phyloP scores from a whole-genome alignment of 179 eudicot species.

The Sideroxylon spinosum region DNA sequence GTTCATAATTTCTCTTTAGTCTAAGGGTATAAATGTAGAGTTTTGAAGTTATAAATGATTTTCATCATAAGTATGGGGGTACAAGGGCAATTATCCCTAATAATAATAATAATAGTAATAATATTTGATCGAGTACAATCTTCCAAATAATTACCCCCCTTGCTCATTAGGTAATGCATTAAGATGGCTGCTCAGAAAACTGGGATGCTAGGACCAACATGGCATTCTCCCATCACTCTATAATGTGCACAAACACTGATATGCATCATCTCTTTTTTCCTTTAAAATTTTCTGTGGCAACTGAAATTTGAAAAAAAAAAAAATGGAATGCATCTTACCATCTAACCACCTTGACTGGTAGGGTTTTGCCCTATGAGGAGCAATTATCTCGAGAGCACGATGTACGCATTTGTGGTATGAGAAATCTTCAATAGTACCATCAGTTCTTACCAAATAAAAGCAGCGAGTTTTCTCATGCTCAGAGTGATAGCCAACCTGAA shows the following conservation, averaged over 20 bases:
- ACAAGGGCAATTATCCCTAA: too few species aligned
- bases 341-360: conserved; percentile 41
- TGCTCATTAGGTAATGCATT: background rate
- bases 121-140: background rate
- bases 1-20: too few species aligned
- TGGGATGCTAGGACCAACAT: background rate
- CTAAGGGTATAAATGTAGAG: too few species aligned
- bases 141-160: background rate
- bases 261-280: background rate
- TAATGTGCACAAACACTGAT: background rate
- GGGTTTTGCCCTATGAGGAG: conserved; percentile 45
- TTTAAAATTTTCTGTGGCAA: background rate
- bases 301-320: background rate
- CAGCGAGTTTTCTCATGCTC: conserved; percentile 51
- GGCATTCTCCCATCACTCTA: background rate
- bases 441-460: conserved; percentile 54
- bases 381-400: conserved; percentile 50
- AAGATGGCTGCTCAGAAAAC: background rate
- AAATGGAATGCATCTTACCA: conserved; percentile 12
- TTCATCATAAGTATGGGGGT: too few species aligned
- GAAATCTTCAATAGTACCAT: conserved; percentile 69
- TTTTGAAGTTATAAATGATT: too few species aligned
- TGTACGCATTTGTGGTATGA: conserved; percentile 65
- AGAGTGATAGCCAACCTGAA: conserved; percentile 60
- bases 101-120: background rate